Base-by-base conservation (phyloP, 1,284 basidiomycete genomes). In the Neolentinus lepideus region DNA sequence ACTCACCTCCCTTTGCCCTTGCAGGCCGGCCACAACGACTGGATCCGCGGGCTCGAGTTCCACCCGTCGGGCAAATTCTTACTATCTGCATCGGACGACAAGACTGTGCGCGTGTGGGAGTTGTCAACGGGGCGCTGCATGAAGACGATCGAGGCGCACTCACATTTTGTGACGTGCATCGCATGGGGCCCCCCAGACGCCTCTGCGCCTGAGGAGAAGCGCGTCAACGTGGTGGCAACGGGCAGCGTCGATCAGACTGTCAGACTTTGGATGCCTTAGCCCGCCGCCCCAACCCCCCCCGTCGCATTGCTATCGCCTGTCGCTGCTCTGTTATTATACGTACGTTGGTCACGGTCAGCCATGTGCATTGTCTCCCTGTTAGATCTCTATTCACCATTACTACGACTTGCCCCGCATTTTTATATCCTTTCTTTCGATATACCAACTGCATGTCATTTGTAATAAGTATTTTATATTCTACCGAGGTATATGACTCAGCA, bases 31-130 rank as follows among this genome's bases (percentile, higher is more conserved):
- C 90, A 93, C 63, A 88, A 92, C 69, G 91, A 92, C 63, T 94
- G 92, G 91, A 77, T 94, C 52, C 82, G 90, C 56, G 86, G 85
- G 1, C 75, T 94, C 46, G 83, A 88, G 22, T 93, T 94, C 74
- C 91, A 93, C 68, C 91, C 91, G 0, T 83, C 82, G 6, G 93
- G 93, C 38, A 94, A 94, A 69, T 86, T 83, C 66, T 81, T 96
- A 3, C 76, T 96, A 14, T 93, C 91, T 1, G 91, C 88, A 1
- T 90, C 90, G 3, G 93, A 96, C 69, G 93, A 96, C 76, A 92
- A 94, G 71, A 92, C 91, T 9, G 83, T 95, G 64, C 83, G 90
- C 9, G 78, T 94, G 14, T 96, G 93, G 93, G 93, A 96, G 61
- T 74, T 96, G 36, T 76, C 79, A 35, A 89, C 86, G 2, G 88